Conservation (phyloP, 345 rosid genomes). For the Fremontodendron californicum region DNA sequence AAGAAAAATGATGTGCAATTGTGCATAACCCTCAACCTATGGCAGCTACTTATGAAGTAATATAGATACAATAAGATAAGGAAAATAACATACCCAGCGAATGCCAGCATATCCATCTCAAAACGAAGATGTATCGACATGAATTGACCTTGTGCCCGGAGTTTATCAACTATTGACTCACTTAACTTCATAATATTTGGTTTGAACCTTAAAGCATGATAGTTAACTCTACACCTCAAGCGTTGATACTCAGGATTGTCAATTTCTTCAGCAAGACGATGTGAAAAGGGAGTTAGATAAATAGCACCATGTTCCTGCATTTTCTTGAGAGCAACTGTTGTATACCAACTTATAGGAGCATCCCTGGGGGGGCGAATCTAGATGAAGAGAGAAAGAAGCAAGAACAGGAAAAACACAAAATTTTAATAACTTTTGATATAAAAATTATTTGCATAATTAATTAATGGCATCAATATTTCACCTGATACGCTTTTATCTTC, state of each 20-base stretch:
- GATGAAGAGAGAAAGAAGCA: slow-evolving; percentile 8
- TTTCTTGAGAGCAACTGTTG: slow-evolving; percentile 69
- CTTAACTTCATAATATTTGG: slow-evolving; percentile 90
- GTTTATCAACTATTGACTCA: slow-evolving; percentile 87
- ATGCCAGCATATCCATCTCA: slow-evolving; percentile 99
- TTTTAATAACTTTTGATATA: background rate
- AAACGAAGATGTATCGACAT: slow-evolving; percentile 99
- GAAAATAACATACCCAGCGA: slow-evolving; percentile 77
- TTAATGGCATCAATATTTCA: slow-evolving; percentile 13
- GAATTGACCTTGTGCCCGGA: slow-evolving; percentile 93
- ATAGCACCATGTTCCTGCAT: slow-evolving; percentile 95
- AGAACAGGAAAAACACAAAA: background rate
- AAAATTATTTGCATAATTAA: background rate
- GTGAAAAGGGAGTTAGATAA: slow-evolving; percentile 95
- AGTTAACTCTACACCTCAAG: slow-evolving; percentile 96
- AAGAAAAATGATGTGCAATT: background rate
- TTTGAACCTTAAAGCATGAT: slow-evolving; percentile 93
- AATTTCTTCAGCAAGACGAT: slow-evolving; percentile 96
- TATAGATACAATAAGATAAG: slow-evolving; percentile 5
- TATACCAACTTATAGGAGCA: slow-evolving; percentile 92
- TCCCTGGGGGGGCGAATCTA: slow-evolving; percentile 93
- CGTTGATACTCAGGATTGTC: slow-evolving; percentile 89
- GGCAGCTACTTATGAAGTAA: slow-evolving; percentile 6
- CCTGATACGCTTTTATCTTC: slow-evolving; percentile 93
- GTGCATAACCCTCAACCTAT: background rate